A percentile compares a stretch with the other conserved stretches of the same genome.
These are phyloP conservation scores for Carex arenaria DNA, from an alignment of 202 grass and related monocot genomes.

Conservation along the genomic window DNA sequence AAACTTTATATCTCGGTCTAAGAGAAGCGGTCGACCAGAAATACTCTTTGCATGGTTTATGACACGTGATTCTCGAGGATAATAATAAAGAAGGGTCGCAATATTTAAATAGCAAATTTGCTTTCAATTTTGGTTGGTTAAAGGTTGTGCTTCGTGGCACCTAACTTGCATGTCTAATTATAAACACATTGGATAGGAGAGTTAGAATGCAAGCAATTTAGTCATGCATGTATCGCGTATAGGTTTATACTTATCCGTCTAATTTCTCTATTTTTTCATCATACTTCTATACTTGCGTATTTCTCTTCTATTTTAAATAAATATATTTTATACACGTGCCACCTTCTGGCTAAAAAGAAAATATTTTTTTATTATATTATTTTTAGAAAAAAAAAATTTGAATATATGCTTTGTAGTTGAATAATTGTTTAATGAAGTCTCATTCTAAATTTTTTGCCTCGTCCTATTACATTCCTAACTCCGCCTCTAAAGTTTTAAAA, in stretches of 20 bases:
- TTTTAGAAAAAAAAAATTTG: too few relatives aligned
- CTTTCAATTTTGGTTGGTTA: not conserved
- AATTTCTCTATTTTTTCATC: not conserved
- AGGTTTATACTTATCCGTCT: not conserved
- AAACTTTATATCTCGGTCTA: not conserved
- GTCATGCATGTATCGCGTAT: not conserved
- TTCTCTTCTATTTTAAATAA: too few relatives aligned
- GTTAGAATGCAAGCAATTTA: not conserved
- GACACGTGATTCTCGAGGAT: conserved; percentile 36
- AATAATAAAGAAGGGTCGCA: not conserved
- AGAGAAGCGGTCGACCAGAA: not conserved
- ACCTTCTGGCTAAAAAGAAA: too few relatives aligned
- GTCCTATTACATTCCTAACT: too few relatives aligned
- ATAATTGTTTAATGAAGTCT: too few relatives aligned
- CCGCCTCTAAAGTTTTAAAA: too few relatives aligned
- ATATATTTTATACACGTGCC: too few relatives aligned
- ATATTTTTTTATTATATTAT: too few relatives aligned
- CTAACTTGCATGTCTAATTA: not conserved
- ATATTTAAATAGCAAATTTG: conserved; percentile 1
- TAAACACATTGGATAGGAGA: not conserved
- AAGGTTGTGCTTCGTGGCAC: not conserved
- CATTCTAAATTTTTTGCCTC: too few relatives aligned
- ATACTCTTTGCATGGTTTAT: conserved; percentile 22
- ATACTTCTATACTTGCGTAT: not conserved
- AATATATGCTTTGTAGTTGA: too few relatives aligned